These are phyloP conservation scores for Trypanosoma boissoni DNA, from an alignment of 208 protist species.

Conservation along the genomic window DNA sequence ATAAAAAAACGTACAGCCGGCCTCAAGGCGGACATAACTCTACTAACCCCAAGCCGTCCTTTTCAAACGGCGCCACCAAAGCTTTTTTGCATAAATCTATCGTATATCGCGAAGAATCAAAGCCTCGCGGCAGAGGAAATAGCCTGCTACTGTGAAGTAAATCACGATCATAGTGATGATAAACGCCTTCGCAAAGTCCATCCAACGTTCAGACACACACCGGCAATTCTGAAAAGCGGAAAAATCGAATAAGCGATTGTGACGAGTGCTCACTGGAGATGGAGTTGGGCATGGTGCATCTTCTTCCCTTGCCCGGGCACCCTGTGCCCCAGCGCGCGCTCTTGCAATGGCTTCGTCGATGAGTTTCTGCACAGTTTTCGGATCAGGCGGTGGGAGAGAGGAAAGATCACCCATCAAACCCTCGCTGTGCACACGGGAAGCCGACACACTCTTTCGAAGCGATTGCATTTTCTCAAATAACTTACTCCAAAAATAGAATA, in stretches of 20 bases:
- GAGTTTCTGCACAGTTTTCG: conserved; percentile 59
- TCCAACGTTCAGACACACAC: conserved; percentile 2
- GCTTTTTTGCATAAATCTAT: conserved; percentile 1
- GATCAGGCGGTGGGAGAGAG: conserved; percentile 36
- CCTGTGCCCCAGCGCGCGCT: conserved; percentile 25
- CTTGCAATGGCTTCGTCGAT: conserved; percentile 69
- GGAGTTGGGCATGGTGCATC: no score
- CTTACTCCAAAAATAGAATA: no score
- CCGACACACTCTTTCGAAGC: no score
- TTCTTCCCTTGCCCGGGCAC: no score
- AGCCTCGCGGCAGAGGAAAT: conserved; percentile 19
- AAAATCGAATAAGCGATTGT: no score
- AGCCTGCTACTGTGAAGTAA: conserved; percentile 38
- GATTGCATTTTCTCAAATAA: no score
- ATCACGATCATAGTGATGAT: conserved; percentile 32
- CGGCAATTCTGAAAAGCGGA: background rate
- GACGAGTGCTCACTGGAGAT: no score
- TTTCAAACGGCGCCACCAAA: background rate
- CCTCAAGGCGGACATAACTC: no score
- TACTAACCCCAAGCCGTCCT: conserved; percentile 11
- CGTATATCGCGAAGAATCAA: background rate
- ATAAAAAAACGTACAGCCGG: no score
- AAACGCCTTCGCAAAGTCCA: conserved; percentile 37
- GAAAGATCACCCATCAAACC: background rate
- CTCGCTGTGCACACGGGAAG: background rate